Evolutionary conservation across 768 basidiomycete genomes (phyloP).

Genomic region (Trametes sanguinea): DNA sequence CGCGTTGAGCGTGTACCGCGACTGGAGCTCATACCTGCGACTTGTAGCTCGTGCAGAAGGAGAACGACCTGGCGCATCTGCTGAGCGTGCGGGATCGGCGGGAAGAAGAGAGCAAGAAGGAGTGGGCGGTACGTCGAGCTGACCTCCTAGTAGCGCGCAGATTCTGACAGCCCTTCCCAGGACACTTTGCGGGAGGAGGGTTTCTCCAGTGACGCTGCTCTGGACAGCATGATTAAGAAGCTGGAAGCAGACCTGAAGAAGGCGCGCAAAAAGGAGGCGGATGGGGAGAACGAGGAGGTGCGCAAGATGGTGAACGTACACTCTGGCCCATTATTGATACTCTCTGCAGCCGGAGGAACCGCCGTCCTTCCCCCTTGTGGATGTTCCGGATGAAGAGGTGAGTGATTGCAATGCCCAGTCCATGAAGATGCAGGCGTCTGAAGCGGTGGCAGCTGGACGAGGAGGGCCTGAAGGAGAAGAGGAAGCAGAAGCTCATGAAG

Average conservation of each 20-base stretch:
- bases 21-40: background rate
- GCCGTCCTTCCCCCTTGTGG: slow-evolving; percentile 86
- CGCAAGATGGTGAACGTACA: slow-evolving; percentile 15
- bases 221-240: slow-evolving; percentile 85
- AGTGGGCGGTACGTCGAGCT: slow-evolving; percentile 62
- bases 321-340: no score
- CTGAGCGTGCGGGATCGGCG: slow-evolving; percentile 64
- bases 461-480: slow-evolving; percentile 91
- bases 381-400: slow-evolving; percentile 87
- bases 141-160: background rate
- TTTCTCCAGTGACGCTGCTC: slow-evolving; percentile 72
- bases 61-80: slow-evolving; percentile 69
- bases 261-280: slow-evolving; percentile 74
- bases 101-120: slow-evolving; percentile 61
- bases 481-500: slow-evolving; percentile 89
- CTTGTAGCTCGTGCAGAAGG: slow-evolving; percentile 68
- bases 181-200: slow-evolving; percentile 65
- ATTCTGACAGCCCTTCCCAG: slow-evolving; percentile 36
- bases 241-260: slow-evolving; percentile 78
- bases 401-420: slow-evolving; percentile 14
- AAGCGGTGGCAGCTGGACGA: slow-evolving; percentile 66
- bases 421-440: background rate
- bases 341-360: slow-evolving; percentile 61
- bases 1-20: background rate
- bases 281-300: slow-evolving; percentile 65